A percentile compares a stretch with the other conserved stretches of the same genome.
Conservation (phyloP, 305 asterid genomes). For the Caryopteris hybrid region DNA sequence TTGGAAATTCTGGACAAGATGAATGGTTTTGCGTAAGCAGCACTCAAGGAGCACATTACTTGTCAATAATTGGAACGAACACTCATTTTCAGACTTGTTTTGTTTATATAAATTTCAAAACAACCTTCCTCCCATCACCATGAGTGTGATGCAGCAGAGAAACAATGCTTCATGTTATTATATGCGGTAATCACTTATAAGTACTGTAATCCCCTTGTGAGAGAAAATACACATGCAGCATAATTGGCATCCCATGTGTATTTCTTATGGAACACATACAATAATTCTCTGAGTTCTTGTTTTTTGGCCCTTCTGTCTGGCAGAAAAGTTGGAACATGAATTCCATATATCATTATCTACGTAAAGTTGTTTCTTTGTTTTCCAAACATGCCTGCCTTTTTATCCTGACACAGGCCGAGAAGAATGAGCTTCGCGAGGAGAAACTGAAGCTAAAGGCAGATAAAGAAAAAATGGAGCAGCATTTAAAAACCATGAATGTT, state of each 20-base stretch:
- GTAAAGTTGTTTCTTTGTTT: not conserved
- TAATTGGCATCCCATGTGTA: not conserved
- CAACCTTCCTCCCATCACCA: not conserved
- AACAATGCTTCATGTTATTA: not conserved
- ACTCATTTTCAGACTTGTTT: not conserved
- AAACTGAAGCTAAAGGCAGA: conserved; percentile 50
- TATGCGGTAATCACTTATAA: not conserved
- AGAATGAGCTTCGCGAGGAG: conserved; percentile 78
- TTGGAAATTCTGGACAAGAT: not conserved
- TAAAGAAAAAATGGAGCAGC: conserved; percentile 60
- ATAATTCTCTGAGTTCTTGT: not conserved
- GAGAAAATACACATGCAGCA: not conserved
- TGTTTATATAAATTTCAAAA: not conserved
- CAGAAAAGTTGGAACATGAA: too few relatives aligned
- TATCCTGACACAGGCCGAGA: conserved; percentile 49
- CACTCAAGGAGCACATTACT: not conserved
- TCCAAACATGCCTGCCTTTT: not conserved
- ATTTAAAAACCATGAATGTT: conserved; percentile 38
- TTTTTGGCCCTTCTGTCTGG: not conserved
- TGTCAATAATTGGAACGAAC: not conserved
- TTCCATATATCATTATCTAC: not conserved
- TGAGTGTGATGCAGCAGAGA: not conserved
- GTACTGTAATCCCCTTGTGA: not conserved
- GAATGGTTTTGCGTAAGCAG: not conserved
- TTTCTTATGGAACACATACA: not conserved